Base-by-base conservation (phyloP, 78 protist genomes). In the Dictyostelium brefeldianum region DNA sequence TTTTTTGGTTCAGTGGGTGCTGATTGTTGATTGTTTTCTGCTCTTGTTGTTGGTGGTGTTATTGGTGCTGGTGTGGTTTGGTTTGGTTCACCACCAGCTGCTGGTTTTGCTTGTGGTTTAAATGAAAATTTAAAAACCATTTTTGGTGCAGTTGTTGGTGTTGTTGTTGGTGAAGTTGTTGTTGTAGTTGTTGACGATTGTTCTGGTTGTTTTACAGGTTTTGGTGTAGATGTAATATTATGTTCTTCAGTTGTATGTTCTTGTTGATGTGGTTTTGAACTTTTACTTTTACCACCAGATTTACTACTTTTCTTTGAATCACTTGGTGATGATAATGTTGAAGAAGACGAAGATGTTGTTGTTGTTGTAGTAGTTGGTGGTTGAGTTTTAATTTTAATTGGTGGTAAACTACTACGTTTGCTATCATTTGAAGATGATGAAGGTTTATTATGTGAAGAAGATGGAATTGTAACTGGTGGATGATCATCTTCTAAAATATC, bases 311-410 rank as follows among this genome's bases (percentile, higher is more conserved):
- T 25, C 54, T 75, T 75, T 75, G 74, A 22, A 12, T 46, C 29
- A 20, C 25, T 48, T 75, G 56, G 20, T 0, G 62, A n/a, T 5
- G 81, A 25, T 10, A 47, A 25, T 1, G 8, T 15, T 11, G 79
- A 43, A 0, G 22, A 12, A 0, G 46, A 14, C 8, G 20, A n/a
- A 0, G 41, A 15, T 1, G 41, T 69, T 29, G 41, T 14, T 2
- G 20, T 36, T 36, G 6, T 14, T 5, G 27, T 15, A 4, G 78
- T 2, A 20, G 79, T 2, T 31, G 48, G 5, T 78, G 5, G 8
- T 41, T 36, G 27, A n/a, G 12, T 20, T 73, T 73, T 73, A 46
- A 73, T 46, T 73, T 73, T 73, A 73, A 73, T 73, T n/a, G 25
- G 57, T 14, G 17, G 43, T 36, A 36, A 36, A 36, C 43, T 36